Percentiles rank a stretch among this genome's conserved stretches.
Evolutionary conservation across 352 stramenopile genomes (phyloP).

Genomic region (Thraustotheca clavata): DNA sequence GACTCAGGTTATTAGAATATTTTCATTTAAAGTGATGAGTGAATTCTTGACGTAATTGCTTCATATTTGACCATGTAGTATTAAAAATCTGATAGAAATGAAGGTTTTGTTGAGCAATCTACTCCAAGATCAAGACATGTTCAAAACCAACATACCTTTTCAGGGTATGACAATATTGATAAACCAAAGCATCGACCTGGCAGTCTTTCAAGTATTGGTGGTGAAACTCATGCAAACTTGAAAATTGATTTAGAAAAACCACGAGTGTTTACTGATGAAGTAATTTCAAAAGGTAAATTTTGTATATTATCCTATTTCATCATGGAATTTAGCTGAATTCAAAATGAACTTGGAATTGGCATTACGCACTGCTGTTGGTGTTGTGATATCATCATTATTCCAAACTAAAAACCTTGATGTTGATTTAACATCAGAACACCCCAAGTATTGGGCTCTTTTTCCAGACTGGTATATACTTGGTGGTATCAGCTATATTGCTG

Average conservation of each 20-base stretch:
- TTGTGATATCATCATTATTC: constrained; percentile 59
- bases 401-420: constrained; percentile 37
- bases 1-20: too few relatives aligned
- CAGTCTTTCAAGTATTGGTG: too few relatives aligned
- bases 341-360: constrained; percentile 36
- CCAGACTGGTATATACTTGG: constrained; percentile 58
- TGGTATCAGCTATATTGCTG: constrained; percentile 66
- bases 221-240: constrained; percentile 31
- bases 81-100: too few relatives aligned
- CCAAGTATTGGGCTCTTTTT: constrained; percentile 69
- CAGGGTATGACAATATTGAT: too few relatives aligned
- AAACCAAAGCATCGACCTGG: too few relatives aligned
- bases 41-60: too few relatives aligned
- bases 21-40: too few relatives aligned
- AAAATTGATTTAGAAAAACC: constrained; percentile 47
- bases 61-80: too few relatives aligned
- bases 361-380: constrained; percentile 51
- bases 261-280: background rate
- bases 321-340: constrained; percentile 28
- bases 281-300: background rate
- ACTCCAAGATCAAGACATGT: too few relatives aligned
- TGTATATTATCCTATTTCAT: background rate
- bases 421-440: constrained; percentile 29
- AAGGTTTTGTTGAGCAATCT: too few relatives aligned
- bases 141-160: too few relatives aligned